Base-by-base conservation (phyloP, 2,329 filamentous ascomycete genomes). In the Pyricularia grisea region DNA sequence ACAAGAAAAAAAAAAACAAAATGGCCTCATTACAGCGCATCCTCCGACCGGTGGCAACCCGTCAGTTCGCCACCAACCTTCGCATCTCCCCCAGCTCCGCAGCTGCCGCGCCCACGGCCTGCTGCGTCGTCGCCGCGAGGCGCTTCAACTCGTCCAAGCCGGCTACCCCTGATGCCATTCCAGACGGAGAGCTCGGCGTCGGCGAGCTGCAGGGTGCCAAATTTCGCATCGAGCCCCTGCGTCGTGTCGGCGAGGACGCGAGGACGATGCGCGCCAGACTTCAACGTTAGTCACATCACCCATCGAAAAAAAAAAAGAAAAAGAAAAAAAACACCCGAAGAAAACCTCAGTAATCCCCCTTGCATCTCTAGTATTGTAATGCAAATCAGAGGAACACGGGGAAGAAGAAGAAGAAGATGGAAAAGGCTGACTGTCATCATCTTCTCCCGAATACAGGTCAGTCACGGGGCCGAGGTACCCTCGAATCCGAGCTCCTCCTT, bases 401-500 rank as follows among this genome's bases (percentile, higher is more conserved):
- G 27, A 27, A 2, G 68, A 64, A 31, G 27, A 27, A 2, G 27
- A 27, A 27, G 30, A 55, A 64, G 58, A 67, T 70, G n/a, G 23
- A 20, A 31, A 28, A 63, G 14, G 28, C 60, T 63, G 14, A 63
- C 60, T 9, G 2, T 28, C 12, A 65, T n/a, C 17, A 31, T 31
- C 17, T 20, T 17, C 23, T 33, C 28, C 14, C 33, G 14, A 42
- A 28, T 60, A 69, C 75, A 97, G 94, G 99, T 83, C 95, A 99
- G 82, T 95, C 92, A 79, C 92, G 95, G 74, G 99, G 99, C 82
- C 90, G 95, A 78, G 95, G 95, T 74, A 98, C 92, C 73, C 90
- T 98, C 77, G 95, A 99, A 79, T 94, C 92, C 72, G 95, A 99
- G 79, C 92, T 99, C 68, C 88, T 99, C 72, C 91, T 98, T 73